Conservation (phyloP, 768 basidiomycete species). For the Hygrophoropsis aurantiaca region DNA sequence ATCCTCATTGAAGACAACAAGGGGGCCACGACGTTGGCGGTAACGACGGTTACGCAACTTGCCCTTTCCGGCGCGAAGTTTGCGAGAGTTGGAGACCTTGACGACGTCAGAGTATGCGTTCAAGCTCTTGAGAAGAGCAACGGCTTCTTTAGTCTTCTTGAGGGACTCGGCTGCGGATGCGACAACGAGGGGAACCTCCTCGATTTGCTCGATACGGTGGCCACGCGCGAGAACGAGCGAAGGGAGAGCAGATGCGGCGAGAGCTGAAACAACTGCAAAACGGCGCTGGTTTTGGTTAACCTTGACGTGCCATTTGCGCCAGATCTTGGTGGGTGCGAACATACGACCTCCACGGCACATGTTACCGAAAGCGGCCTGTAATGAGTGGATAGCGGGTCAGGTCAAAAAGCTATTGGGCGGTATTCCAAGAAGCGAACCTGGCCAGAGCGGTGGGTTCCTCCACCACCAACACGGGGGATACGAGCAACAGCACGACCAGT, state of each 20-base stretch:
- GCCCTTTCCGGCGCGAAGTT: conserved; percentile 95
- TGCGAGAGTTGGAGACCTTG: conserved; percentile 97
- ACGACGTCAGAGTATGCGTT: conserved; percentile 89
- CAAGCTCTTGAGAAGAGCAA: conserved; percentile 87
- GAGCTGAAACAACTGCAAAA: conserved; percentile 95
- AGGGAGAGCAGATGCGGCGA: conserved; percentile 93
- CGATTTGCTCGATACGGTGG: conserved; percentile 96
- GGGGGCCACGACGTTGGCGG: conserved; percentile 95
- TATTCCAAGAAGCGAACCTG: conserved; percentile 51
- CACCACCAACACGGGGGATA: conserved; percentile 99
- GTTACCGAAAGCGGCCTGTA: conserved; percentile 97
- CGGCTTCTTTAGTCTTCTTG: conserved; percentile 96
- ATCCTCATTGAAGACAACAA: conserved; percentile 96
- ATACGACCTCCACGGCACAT: conserved; percentile 99
- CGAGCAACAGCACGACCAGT: conserved; percentile 99
- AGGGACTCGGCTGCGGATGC: conserved; percentile 77
- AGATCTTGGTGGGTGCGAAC: conserved; percentile 99
- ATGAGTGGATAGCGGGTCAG: conserved; percentile 6
- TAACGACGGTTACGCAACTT: conserved; percentile 97
- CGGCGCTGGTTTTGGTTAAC: conserved; percentile 99
- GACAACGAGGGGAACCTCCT: conserved; percentile 95
- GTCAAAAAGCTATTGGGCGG: neutral
- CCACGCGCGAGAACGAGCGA: conserved; percentile 98
- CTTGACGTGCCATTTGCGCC: conserved; percentile 99
- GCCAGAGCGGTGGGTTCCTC: conserved; percentile 97